Base-by-base conservation (phyloP, 1,284 basidiomycete species). In the Leccinum cinnamomeum region DNA sequence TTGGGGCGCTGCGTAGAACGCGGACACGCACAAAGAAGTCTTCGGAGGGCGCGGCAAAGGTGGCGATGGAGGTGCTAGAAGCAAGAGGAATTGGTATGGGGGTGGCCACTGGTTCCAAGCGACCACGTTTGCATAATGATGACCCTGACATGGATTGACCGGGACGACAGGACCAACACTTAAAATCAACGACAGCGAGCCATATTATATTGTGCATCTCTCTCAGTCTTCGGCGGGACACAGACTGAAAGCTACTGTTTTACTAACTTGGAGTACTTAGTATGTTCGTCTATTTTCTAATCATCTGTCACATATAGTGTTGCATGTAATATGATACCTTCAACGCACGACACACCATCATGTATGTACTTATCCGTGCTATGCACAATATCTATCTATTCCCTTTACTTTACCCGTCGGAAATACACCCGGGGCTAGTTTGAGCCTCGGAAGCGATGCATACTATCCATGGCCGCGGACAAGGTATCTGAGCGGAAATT, bases 1-100 rank as follows among this genome's bases (percentile, higher is more conserved):
- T 92, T 71, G 91, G 91, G 48, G 90, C 90, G 16, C 79, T 92
- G 67, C 87, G 91, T 58, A 82, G 91, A 73, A 90, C 90, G 60
- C 84, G 91, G 62, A 81, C 86, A 53, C 82, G 88, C 64, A 82
- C 84, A 57, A 92, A 89, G 77, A 88, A 84, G 74, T 79, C 85
- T 35, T 84, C 86, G 28, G 90, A 92, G 63, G 86, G 84, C 44
- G 88, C 89, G 48, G 84, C 87, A 12, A 89, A 86, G 76, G 87
- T 89, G 64, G 89, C 90, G 2, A 83, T 90, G 77, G 88, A 91
- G 75, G 88, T 89, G 18, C 78, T 92, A 59, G 88, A 90, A 75
- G 84, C 89, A 60, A 81, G 89, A 70, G 91, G 90, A 41, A 86
- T 92, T 67, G 87, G 85, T 35, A 80, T 87, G 74, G 82, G 84